Base-by-base conservation (phyloP, 768 basidiomycete species). In the Mycena galericulata region DNA sequence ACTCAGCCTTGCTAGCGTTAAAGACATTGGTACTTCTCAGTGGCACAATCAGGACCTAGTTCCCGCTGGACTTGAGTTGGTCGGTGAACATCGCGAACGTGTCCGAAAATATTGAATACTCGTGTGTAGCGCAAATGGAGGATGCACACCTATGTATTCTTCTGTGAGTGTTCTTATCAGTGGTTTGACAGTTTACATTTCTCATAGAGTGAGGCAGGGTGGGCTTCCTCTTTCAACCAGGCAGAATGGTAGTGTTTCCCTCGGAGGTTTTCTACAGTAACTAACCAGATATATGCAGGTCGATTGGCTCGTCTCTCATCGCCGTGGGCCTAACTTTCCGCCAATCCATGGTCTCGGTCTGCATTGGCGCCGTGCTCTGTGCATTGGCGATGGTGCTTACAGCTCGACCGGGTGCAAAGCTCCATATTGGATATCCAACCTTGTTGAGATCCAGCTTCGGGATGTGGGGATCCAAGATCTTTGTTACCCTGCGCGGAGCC, bases 341-440 rank as follows among this genome's bases (percentile, higher is more conserved):
- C 11, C 72, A 73, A 64, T 73, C 74, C 22, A 75, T 75, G 73
- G 63, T 59, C 36, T 66, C 71, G 4, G 72, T 69, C 46, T 70
- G 65, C 51, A 56, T 75, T 29, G 71, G 73, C 20, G 54, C 68
- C 9, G 36, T 74, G n/a, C 47, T 74, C 20, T 66, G 63, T 49
- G 67, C 69, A 17, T 56, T 72, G 20, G 56, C 71, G 2, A 75
- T 74, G 65, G 67, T 73, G 29, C 32, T 72, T 4, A 68, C 73
- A 9, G 67, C 74, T 27, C 70, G 73, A 27, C 70, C 70, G 2
- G 74, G 74, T 17, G 68, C 70, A 3, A 65, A 70, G 17, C 71
- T 72, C 32, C 72, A 75, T 46, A 75, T 76, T 34, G 75, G 74
- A 26, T 69, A 76, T 38, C 75, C 73, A 15, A 57, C 72, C 17